Percentiles rank a stretch among this genome's conserved stretches.
Conservation (phyloP, 2,329 filamentous ascomycete genomes). For the Hawksworthiomyces lignivorus region DNA sequence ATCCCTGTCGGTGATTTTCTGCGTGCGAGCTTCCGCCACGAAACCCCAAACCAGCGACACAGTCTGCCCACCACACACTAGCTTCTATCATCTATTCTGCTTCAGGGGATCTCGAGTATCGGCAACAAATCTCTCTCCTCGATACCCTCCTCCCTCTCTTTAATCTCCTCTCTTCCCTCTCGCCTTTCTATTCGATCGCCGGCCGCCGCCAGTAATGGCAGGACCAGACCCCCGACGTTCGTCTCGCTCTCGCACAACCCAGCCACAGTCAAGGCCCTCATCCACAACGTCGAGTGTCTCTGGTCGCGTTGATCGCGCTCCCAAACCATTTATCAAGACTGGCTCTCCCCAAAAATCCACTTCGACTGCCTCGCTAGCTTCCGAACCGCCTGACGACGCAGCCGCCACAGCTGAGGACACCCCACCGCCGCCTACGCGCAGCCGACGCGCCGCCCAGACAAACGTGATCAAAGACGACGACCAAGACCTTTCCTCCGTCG, state of each 20-base stretch:
- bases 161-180: constrained; percentile 11
- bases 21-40: too few species aligned
- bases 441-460: constrained; percentile 31
- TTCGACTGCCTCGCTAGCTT: constrained; percentile 65
- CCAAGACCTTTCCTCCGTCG: constrained; percentile 33
- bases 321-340: constrained; percentile 64
- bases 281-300: constrained; percentile 70
- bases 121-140: neutral
- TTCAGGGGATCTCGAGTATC: too few species aligned
- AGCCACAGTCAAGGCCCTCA: constrained; percentile 68
- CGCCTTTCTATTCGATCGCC: constrained; percentile 17
- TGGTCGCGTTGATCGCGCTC: constrained; percentile 65
- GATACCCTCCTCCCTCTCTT: neutral
- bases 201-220: constrained; percentile 44
- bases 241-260: constrained; percentile 76
- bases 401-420: constrained; percentile 50
- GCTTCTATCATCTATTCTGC: too few species aligned
- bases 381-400: constrained; percentile 57
- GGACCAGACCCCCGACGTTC: constrained; percentile 72
- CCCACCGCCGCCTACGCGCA: constrained; percentile 64
- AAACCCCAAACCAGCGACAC: too few species aligned
- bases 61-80: too few species aligned
- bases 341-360: constrained; percentile 68
- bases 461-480: constrained; percentile 41
- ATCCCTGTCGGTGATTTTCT: too few species aligned